Base-by-base conservation (phyloP, 2,329 filamentous ascomycete genomes). In the Remersonia thermophila region DNA sequence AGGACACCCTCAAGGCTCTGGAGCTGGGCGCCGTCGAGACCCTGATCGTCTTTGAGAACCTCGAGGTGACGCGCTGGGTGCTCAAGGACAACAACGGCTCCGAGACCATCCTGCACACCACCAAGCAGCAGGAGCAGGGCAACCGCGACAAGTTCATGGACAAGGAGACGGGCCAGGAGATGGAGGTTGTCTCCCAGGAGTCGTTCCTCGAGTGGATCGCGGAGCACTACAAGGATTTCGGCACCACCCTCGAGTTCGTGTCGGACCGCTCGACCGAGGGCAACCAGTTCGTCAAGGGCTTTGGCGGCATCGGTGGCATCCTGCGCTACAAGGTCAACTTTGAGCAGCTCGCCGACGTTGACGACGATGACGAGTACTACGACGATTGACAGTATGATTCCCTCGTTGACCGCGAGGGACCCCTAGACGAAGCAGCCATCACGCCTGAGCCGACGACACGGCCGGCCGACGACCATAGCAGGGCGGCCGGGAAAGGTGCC, bases 271-370 rank as follows among this genome's bases (percentile, higher is more conserved):
- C 89, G 42, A 93, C 84, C 43, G 91, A 98, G 66, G 91, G 91
- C 58, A 98, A 98, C 66, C 91, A 98, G 69, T 98, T 98, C 65
- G 91, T 98, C 55, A 96, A 95, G 70, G 91, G 91, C 46, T 98
- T 98, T 57, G 91, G 91, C 79, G 91, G 91, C 56, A 94, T 98
- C 52, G 91, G 91, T 50, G 89, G 89, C 47, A 80, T 98, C 55
- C 77, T 98, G 58, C 86, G 91, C 52, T 98, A 98, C 78, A 95
- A 95, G 71, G 85, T 98, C 71, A 98, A 98, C 71, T 98, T 98
- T 67, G 93, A 98, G 67, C 93, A 98, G 65, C 74, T 98, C 62
- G 82, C 81, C 62, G 91, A 96, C 60, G 72, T 82, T 55, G 77
- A 82, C 55, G 87, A 93, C 60, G 83, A 91, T 59, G 82, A 87